Percentiles rank a stretch among this genome's conserved stretches.
These are phyloP conservation scores for Sinapis alba DNA, from an alignment of 441 rosid genomes.

Conservation along the genomic window DNA sequence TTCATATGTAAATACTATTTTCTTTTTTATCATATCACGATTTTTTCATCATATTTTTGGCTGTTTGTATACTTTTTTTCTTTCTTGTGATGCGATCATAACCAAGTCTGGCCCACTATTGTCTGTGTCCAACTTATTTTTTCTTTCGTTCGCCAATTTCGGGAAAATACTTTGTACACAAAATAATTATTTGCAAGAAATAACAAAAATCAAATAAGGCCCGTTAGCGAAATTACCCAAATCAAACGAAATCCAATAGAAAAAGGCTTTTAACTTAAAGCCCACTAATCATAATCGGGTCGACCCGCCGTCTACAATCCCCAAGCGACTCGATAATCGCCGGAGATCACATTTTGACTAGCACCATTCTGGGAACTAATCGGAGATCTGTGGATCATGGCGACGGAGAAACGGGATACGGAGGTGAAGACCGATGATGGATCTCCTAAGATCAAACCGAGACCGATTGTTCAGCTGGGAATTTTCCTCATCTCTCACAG, in stretches of 20 bases:
- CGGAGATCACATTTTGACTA: constrained; percentile 34
- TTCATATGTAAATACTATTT: neutral
- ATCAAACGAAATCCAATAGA: constrained; percentile 47
- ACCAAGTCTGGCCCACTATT: neutral
- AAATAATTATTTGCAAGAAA: neutral
- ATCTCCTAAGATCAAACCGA: constrained; percentile 51
- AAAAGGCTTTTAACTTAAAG: constrained; percentile 53
- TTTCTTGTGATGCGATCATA: neutral
- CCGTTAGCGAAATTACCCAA: constrained; percentile 45
- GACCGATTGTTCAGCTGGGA: constrained; percentile 86
- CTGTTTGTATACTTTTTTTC: neutral
- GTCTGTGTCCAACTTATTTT: neutral
- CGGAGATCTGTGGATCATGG: constrained; percentile 35
- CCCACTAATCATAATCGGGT: constrained; percentile 50
- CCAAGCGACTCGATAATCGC: constrained; percentile 43
- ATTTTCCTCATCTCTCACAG: constrained; percentile 78
- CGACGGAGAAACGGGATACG: constrained; percentile 15
- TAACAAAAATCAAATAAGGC: constrained; percentile 37
- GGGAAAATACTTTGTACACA: neutral
- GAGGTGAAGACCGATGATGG: constrained; percentile 36
- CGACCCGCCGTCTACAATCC: constrained; percentile 54
- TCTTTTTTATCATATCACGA: neutral
- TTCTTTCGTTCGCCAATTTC: neutral
- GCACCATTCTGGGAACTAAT: neutral
- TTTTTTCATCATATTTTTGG: neutral